Conservation (phyloP, 2,329 filamentous ascomycete species). For the Neofusicoccum umdonicola region DNA sequence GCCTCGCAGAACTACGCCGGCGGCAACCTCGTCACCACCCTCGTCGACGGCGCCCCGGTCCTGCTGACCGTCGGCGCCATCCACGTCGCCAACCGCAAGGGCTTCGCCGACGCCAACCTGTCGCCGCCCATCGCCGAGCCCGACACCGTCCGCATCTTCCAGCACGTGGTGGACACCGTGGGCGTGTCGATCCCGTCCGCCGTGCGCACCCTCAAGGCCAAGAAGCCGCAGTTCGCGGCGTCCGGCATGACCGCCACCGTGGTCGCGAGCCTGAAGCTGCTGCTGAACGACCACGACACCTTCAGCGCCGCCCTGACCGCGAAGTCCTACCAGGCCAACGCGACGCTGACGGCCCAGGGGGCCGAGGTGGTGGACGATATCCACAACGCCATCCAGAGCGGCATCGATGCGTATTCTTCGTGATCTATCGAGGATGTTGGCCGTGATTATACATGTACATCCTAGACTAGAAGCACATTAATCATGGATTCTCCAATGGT, state of each 20-base stretch:
- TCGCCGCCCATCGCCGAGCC: slow-evolving; percentile 18
- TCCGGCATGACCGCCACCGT: slow-evolving; percentile 19
- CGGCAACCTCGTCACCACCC: slow-evolving; percentile 16
- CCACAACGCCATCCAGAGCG: slow-evolving; percentile 20
- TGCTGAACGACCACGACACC: slow-evolving; percentile 20
- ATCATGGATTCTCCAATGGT: too few species aligned
- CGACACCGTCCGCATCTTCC: slow-evolving; percentile 22
- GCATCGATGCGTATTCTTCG: slow-evolving; percentile 20
- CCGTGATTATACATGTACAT: too few species aligned
- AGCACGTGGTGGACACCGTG: slow-evolving; percentile 21
- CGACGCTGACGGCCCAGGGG: slow-evolving; percentile 11
- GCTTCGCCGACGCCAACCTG: slow-evolving; percentile 23
- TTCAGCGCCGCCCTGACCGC: slow-evolving; percentile 18
- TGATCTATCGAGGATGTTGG: neutral
- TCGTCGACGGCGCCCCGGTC: slow-evolving; percentile 19
- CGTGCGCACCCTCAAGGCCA: slow-evolving; percentile 22
- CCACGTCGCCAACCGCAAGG: slow-evolving; percentile 22
- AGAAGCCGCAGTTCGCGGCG: slow-evolving; percentile 20
- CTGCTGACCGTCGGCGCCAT: slow-evolving; percentile 24
- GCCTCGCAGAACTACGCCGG: slow-evolving; percentile 19
- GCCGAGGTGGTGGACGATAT: slow-evolving; percentile 19
- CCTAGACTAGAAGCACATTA: too few species aligned
- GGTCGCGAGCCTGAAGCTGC: slow-evolving; percentile 21
- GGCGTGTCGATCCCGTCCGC: slow-evolving; percentile 21
- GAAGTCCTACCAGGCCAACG: slow-evolving; percentile 12